Percentiles rank a stretch among this genome's conserved stretches.
These are phyloP conservation scores for Diaporthe vexans DNA, from an alignment of 2,329 filamentous ascomycete species.

Conservation along the genomic window DNA sequence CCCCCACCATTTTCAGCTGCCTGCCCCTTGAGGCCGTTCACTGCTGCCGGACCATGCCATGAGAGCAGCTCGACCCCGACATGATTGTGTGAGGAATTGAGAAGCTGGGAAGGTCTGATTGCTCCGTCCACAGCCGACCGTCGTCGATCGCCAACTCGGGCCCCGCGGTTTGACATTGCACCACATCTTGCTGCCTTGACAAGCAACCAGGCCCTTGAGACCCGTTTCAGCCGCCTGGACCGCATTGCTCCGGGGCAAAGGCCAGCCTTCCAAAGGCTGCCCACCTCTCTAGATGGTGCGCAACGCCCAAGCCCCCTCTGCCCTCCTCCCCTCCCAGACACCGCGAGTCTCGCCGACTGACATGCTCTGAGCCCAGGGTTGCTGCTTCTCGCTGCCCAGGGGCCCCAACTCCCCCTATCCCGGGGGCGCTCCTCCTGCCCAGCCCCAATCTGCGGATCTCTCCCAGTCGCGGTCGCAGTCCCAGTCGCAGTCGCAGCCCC, in stretches of 20 bases:
- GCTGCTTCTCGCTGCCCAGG: constrained; percentile 68
- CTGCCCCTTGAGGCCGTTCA: neutral
- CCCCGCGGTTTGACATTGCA: neutral
- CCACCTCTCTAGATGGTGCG: constrained; percentile 26
- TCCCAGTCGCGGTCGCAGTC: constrained; percentile 2
- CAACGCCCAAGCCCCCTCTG: neutral
- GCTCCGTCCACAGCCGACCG: neutral
- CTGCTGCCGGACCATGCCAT: neutral
- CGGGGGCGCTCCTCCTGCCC: constrained; percentile 47
- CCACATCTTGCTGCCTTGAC: neutral
- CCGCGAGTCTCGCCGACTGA: constrained; percentile 5
- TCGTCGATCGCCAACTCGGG: neutral
- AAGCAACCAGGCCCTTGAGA: neutral
- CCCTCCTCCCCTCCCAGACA: neutral
- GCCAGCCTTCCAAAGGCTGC: constrained; percentile 4
- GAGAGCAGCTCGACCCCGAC: constrained; percentile 8
- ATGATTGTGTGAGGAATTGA: constrained; percentile 15
- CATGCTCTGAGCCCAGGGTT: constrained; percentile 60
- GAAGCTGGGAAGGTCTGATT: constrained; percentile 10
- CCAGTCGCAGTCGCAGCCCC: no score
- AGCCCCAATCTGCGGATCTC: constrained; percentile 14
- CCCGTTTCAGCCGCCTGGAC: neutral
- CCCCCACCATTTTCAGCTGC: neutral
- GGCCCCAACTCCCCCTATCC: constrained; percentile 69
- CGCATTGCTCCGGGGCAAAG: neutral